Conservation (phyloP, 257 asterid species). For the Leonotis leonurus region DNA sequence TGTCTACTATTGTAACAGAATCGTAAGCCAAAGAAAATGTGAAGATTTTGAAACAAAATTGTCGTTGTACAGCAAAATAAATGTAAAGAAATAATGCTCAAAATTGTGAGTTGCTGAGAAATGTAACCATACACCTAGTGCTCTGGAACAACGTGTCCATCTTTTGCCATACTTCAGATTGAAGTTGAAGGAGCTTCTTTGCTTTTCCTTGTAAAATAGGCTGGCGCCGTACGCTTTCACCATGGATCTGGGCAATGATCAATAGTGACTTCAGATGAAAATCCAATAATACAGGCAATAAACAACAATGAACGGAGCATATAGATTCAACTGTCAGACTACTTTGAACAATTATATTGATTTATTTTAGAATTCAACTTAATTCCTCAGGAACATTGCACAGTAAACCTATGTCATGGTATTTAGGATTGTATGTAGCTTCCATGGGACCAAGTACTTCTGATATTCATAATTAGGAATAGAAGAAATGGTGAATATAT, state of each 20-base stretch:
- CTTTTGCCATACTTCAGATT: slow-evolving; percentile 67
- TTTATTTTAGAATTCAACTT: background rate
- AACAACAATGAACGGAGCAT: background rate
- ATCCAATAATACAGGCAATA: background rate
- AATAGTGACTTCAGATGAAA: background rate
- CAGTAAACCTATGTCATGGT: background rate
- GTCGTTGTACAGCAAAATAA: slow-evolving; percentile 14
- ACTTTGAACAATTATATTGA: background rate
- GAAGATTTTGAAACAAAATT: slow-evolving; percentile 6
- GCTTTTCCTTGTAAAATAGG: slow-evolving; percentile 58
- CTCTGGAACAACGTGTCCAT: slow-evolving; percentile 67
- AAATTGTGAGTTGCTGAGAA: slow-evolving; percentile 74
- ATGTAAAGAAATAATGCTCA: slow-evolving; percentile 21
- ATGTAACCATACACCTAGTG: slow-evolving; percentile 70
- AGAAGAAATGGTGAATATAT: slow-evolving; percentile 7
- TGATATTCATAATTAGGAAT: background rate
- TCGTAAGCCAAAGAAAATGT: background rate
- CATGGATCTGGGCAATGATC: slow-evolving; percentile 55
- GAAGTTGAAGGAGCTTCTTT: slow-evolving; percentile 51
- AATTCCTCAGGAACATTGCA: background rate
- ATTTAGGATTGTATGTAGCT: background rate
- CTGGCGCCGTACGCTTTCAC: slow-evolving; percentile 62
- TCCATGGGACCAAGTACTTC: background rate
- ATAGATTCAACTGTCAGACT: background rate
- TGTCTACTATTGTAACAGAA: background rate